Evolutionary conservation across 495 filamentous ascomycete species (phyloP).

Genomic region (Patellaria atrata): DNA sequence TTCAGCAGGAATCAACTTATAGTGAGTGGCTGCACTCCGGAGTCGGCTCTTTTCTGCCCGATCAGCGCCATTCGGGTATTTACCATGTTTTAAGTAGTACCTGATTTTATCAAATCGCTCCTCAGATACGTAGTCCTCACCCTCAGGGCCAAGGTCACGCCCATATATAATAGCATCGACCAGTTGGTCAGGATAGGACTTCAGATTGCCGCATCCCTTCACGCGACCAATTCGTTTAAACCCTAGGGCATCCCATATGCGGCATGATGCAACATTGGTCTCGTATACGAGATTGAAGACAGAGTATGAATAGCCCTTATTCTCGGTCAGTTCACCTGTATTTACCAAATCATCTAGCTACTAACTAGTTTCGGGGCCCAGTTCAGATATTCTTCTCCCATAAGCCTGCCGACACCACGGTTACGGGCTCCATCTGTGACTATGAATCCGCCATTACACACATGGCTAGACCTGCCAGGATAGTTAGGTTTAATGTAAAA

Average conservation of each 20-base stretch:
- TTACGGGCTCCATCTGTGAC: slow-evolving; percentile 84
- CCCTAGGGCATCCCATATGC: slow-evolving; percentile 94
- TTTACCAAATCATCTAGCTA: too few relatives aligned
- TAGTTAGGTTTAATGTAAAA: slow-evolving; percentile 98
- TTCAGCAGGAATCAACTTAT: slow-evolving; percentile 51
- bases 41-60: slow-evolving; percentile 91
- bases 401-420: slow-evolving; percentile 75
- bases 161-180: slow-evolving; percentile 97
- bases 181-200: slow-evolving; percentile 61
- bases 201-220: slow-evolving; percentile 73
- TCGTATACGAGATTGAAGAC: slow-evolving; percentile 99
- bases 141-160: slow-evolving; percentile 61
- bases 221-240: slow-evolving; percentile 94
- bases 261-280: slow-evolving; percentile 86
- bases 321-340: too few relatives aligned
- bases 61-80: slow-evolving; percentile 87
- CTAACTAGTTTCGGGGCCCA: slow-evolving; percentile 79
- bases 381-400: slow-evolving; percentile 89
- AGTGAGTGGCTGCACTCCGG: slow-evolving; percentile 86
- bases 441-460: slow-evolving; percentile 91
- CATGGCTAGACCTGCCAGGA: slow-evolving; percentile 85
- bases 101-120: slow-evolving; percentile 98
- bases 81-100: slow-evolving; percentile 88
- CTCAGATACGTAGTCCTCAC: slow-evolving; percentile 86
- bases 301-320: slow-evolving; percentile 77